phyloP scores from a whole-genome alignment of 2,329 filamentous ascomycete genomes.

The Dactylellina drechsleri region DNA sequence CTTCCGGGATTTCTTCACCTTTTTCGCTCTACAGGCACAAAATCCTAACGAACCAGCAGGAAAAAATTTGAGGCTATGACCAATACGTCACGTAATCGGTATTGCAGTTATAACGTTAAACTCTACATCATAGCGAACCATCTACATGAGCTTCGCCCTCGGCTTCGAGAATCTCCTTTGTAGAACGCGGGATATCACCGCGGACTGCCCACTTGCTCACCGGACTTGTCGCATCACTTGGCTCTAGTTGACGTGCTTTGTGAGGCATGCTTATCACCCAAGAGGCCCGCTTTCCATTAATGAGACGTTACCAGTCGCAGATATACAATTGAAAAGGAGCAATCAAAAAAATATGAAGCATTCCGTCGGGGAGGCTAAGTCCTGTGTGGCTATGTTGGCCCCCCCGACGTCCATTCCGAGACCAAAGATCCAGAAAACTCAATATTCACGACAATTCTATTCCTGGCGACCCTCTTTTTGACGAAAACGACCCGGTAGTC shows the following conservation, averaged over 20 bases:
- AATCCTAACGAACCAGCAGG: conserved; percentile 2
- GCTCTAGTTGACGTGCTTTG: conserved; percentile 37
- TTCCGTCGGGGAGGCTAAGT: conserved; percentile 43
- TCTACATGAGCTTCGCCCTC: conserved; percentile 32
- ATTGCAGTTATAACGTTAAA: conserved; percentile 51
- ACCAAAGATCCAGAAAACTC: conserved; percentile 47
- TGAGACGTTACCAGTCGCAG: not conserved
- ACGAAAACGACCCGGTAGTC: conserved; percentile 32
- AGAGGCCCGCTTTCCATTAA: conserved; percentile 25
- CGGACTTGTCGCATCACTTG: conserved; percentile 40
- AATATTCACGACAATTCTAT: conserved; percentile 43
- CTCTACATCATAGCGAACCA: conserved; percentile 50
- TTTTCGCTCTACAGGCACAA: conserved; percentile 8
- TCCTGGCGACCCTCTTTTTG: conserved; percentile 29
- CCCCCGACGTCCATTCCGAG: conserved; percentile 42
- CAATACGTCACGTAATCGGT: conserved; percentile 48
- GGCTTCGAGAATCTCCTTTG: conserved; percentile 25
- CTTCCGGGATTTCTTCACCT: conserved; percentile 20
- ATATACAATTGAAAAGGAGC: conserved; percentile 17
- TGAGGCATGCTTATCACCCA: conserved; percentile 50
- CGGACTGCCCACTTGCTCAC: conserved; percentile 1
- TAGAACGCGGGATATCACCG: conserved; percentile 2
- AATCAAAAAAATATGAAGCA: conserved; percentile 21
- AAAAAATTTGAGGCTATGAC: conserved; percentile 29
- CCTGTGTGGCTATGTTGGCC: conserved; percentile 45